Conservation (phyloP, 2,329 filamentous ascomycete species). For the Ophiostoma sp. region DNA sequence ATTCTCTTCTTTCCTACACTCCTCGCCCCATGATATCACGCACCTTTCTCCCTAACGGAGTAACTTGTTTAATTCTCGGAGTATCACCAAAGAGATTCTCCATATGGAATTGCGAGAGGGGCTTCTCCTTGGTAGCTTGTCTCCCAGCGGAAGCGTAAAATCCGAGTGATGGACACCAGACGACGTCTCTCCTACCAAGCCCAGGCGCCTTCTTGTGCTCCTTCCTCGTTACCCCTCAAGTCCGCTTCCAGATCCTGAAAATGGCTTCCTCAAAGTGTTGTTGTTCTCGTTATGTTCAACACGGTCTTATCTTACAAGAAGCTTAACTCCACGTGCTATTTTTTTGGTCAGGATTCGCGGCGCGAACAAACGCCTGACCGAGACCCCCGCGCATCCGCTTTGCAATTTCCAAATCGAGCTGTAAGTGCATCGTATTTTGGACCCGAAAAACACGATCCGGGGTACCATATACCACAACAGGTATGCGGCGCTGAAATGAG, state of each 20-base stretch:
- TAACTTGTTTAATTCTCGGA: background rate
- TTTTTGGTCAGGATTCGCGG: background rate
- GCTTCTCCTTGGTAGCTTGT: background rate
- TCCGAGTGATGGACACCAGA: background rate
- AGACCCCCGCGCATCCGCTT: background rate
- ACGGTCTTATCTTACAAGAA: background rate
- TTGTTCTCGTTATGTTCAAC: background rate
- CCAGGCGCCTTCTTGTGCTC: background rate
- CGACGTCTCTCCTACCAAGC: background rate
- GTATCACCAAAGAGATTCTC: background rate
- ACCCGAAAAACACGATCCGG: background rate
- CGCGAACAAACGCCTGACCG: background rate
- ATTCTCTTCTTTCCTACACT: background rate
- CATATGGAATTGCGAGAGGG: background rate
- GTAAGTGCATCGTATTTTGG: background rate
- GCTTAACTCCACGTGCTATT: background rate
- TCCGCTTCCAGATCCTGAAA: background rate
- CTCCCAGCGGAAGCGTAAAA: background rate
- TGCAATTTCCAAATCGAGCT: background rate
- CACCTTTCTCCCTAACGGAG: background rate
- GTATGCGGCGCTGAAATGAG: background rate
- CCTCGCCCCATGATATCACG: background rate
- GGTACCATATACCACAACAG: background rate
- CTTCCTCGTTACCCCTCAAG: background rate
- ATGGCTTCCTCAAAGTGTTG: background rate